Conservation (phyloP, 257 asterid species). For the Jacaranda mimosifolia region DNA sequence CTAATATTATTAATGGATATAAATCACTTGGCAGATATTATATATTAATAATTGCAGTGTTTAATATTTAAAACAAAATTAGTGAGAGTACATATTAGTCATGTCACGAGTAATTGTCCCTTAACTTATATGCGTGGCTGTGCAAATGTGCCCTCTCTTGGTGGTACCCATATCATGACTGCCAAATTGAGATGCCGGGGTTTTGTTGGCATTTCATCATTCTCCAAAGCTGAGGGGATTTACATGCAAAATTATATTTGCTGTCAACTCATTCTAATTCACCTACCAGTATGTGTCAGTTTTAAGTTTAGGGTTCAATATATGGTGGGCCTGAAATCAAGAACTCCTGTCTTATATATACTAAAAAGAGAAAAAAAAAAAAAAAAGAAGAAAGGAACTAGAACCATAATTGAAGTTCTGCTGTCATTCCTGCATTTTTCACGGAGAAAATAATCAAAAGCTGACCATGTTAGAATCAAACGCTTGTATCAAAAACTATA, state of each 20-base stretch:
- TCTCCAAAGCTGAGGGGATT: not conserved
- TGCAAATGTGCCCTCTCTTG: not conserved
- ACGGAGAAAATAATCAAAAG: no score
- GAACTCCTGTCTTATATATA: not conserved
- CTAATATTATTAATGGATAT: no score
- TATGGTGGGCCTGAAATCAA: not conserved
- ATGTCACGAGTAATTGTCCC: not conserved
- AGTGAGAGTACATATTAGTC: not conserved
- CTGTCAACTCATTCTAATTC: not conserved
- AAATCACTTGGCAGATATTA: not conserved
- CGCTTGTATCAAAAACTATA: no score
- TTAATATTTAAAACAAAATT: not conserved
- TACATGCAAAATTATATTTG: conserved; percentile 1
- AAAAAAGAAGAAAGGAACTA: no score
- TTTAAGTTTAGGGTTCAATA: not conserved
- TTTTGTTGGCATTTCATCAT: not conserved
- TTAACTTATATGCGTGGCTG: not conserved
- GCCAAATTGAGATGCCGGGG: not conserved
- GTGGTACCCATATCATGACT: not conserved
- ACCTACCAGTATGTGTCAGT: conserved; percentile 11
- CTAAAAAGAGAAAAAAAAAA: not conserved
- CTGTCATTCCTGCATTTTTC: no score
- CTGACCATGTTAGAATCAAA: no score
- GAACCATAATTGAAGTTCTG: no score
- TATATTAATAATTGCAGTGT: not conserved